Conservation (phyloP, 2,329 filamentous ascomycete genomes). For the Xylariaceae sp. region DNA sequence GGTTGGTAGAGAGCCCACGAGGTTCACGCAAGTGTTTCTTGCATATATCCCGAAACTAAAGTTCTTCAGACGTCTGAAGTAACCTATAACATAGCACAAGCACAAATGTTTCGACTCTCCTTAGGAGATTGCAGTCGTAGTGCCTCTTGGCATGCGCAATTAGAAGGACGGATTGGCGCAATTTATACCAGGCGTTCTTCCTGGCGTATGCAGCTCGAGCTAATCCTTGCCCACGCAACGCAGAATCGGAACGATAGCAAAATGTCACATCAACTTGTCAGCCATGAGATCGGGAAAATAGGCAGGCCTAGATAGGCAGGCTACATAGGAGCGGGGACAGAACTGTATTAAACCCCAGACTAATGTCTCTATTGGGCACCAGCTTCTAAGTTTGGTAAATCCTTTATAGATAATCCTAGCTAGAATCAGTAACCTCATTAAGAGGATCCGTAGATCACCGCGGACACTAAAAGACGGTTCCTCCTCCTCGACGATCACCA, state of each 20-base stretch:
- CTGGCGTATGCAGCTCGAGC: conserved; percentile 15
- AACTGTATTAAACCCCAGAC: not conserved
- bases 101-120: not conserved
- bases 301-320: not conserved
- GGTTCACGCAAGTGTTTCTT: not conserved
- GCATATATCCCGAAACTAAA: not conserved
- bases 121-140: conserved; percentile 10
- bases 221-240: conserved; percentile 4
- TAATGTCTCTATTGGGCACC: not conserved
- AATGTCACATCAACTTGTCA: not conserved
- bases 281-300: not conserved
- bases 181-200: not conserved
- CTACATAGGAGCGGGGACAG: not conserved
- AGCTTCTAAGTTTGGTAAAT: conserved; percentile 12
- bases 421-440: conserved; percentile 1
- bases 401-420: conserved; percentile 1
- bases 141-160: conserved; percentile 21
- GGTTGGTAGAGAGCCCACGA: not conserved
- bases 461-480: not conserved
- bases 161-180: conserved; percentile 9
- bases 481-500: not conserved
- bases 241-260: not conserved
- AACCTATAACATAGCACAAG: not conserved
- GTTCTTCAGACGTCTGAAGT: not conserved
- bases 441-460: not conserved